Conservation (phyloP, 192 early-diverging fungal species). For the Coemansia aciculifera region DNA sequence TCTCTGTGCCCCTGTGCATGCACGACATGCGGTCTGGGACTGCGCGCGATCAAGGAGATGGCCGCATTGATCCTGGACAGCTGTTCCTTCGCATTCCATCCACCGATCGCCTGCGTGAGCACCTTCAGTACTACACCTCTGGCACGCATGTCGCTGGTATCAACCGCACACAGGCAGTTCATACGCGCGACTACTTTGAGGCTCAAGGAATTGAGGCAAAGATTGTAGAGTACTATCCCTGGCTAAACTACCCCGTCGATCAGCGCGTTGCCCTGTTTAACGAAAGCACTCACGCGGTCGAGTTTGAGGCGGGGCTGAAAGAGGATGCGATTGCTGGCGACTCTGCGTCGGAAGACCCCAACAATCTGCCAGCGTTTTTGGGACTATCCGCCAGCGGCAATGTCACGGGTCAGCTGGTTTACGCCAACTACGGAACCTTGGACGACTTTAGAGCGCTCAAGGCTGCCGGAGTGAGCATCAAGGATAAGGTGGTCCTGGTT, state of each 20-base stretch:
- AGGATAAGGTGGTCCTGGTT: slow-evolving; percentile 58
- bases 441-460: slow-evolving; percentile 57
- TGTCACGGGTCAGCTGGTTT: slow-evolving; percentile 62
- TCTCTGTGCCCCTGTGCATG: slow-evolving; percentile 4
- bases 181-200: slow-evolving; percentile 55
- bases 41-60: not conserved
- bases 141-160: slow-evolving; percentile 59
- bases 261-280: slow-evolving; percentile 57
- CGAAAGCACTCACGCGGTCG: slow-evolving; percentile 32
- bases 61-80: slow-evolving; percentile 29
- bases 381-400: slow-evolving; percentile 61
- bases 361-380: slow-evolving; percentile 62
- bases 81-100: slow-evolving; percentile 53
- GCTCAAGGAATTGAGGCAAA: slow-evolving; percentile 55
- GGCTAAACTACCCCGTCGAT: slow-evolving; percentile 55
- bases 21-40: not conserved
- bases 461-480: slow-evolving; percentile 40
- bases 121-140: slow-evolving; percentile 59
- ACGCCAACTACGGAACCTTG: slow-evolving; percentile 63
- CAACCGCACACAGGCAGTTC: slow-evolving; percentile 52
- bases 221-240: slow-evolving; percentile 62
- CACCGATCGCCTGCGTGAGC: slow-evolving; percentile 33
- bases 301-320: slow-evolving; percentile 57
- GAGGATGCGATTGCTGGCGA: slow-evolving; percentile 65
- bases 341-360: slow-evolving; percentile 57